Base-by-base conservation (phyloP, 2,329 filamentous ascomycete species). In the Aspergillus aculeatinus region DNA sequence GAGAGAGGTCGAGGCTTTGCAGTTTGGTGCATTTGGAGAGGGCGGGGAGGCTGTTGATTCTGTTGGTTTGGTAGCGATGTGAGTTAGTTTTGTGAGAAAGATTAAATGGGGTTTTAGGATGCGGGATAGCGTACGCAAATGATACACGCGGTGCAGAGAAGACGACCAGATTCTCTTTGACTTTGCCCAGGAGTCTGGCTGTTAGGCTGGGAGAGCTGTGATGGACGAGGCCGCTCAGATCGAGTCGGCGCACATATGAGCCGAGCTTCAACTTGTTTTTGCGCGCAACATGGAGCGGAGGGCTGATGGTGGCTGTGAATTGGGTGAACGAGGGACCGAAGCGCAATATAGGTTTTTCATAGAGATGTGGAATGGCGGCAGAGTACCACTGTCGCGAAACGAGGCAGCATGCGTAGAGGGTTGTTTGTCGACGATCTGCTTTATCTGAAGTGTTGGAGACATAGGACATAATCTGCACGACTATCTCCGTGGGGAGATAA, bases 61-160 rank as follows among this genome's bases (percentile, higher is more conserved):
- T 79, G 55, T 55, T 7, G 7, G 27, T 47, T 7, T 1, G 29
- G 2, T 35, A 21, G 25, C 12, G 19, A 48, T 6, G 33, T 2
- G 19, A 7, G 19, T n/a, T 21, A 47, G 2, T 29, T 23, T 27
- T 5, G 11, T 10, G 31, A 51, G 23, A 12, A 52, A 7, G 12
- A 14, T 23, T 6, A 9, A 35, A 48, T 5, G 4, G 23, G n/a
- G 14, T 19, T 21, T 14, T 51, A n/a, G 39, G n/a, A 48, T 23
- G 12, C 42, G 19, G 14, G 9, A 11, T 16, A 19, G n/a, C 79
- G 69, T 66, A 81, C 77, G 81, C 81, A 65, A 88, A 87, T 4
- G 81, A 82, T 4, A 82, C 79, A 60, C 83, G 82, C 1, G 86
- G 86, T 1, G 85, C 84, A 51, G 82, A 70, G 67, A 87, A 87